Percentiles rank a stretch among this genome's conserved stretches.
Conservation (phyloP, 139 green algal genomes). For the Deuterostichococcus epilithicus region DNA sequence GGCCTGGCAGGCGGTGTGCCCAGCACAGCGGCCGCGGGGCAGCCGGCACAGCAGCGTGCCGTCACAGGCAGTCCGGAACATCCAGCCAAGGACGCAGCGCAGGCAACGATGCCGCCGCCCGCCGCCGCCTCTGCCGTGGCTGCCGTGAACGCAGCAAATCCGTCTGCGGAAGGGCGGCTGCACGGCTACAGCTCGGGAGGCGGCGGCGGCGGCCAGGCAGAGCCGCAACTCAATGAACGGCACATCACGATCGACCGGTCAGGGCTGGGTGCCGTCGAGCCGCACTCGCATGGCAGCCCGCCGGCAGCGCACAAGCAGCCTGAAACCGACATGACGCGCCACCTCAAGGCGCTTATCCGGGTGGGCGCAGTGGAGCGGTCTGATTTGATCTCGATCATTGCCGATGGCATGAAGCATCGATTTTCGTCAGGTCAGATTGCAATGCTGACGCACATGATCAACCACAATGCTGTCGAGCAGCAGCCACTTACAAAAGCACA, state of each 20-base stretch:
- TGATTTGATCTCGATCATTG: neutral
- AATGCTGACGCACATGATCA: neutral
- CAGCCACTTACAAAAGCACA: no score
- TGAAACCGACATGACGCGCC: constrained; percentile 44
- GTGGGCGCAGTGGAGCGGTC: constrained; percentile 5
- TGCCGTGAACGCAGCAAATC: neutral
- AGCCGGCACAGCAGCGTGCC: neutral
- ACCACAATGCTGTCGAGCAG: no score
- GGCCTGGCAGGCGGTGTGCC: no score
- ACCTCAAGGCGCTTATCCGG: constrained; percentile 46
- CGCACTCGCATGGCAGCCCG: constrained; percentile 18
- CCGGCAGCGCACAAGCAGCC: constrained; percentile 24
- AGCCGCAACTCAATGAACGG: neutral
- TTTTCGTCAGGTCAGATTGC: neutral
- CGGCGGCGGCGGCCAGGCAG: neutral
- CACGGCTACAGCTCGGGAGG: neutral
- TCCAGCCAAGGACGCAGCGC: neutral
- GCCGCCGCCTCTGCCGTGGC: no score
- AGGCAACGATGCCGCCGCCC: no score
- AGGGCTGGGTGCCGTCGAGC: constrained; percentile 8
- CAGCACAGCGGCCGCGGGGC: neutral
- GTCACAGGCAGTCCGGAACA: no score
- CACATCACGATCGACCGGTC: constrained; percentile 36
- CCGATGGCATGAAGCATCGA: neutral
- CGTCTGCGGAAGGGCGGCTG: no score